A percentile compares a stretch with the other conserved stretches of the same genome.
These are phyloP conservation scores for Neofusicoccum kwambonambiense DNA, from an alignment of 2,329 filamentous ascomycete genomes.

Conservation along the genomic window DNA sequence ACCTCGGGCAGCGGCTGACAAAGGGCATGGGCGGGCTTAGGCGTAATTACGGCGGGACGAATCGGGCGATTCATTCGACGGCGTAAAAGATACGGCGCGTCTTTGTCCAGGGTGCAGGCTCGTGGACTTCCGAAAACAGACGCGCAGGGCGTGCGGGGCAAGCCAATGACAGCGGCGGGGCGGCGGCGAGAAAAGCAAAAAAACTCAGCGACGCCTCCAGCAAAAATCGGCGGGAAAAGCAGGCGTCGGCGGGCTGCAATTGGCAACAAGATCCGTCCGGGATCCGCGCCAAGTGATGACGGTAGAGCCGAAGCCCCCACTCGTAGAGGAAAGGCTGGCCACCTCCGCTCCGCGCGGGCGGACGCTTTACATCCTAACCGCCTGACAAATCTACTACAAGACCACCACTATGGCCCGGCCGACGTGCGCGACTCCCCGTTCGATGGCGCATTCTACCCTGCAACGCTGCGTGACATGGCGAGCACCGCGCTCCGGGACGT, in stretches of 20 bases:
- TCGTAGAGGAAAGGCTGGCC: slow-evolving; percentile 11
- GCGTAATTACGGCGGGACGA: neutral
- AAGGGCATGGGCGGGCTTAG: neutral
- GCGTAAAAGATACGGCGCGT: neutral
- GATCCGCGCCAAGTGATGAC: slow-evolving; percentile 7
- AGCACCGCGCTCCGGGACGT: slow-evolving; percentile 35
- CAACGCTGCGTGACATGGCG: slow-evolving; percentile 35
- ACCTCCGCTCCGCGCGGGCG: slow-evolving; percentile 4
- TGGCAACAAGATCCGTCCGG: slow-evolving; percentile 6
- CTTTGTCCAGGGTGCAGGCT: neutral
- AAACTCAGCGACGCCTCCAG: neutral
- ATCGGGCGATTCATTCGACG: neutral
- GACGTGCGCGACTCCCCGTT: neutral
- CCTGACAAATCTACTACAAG: slow-evolving; percentile 19
- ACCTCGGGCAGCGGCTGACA: slow-evolving; percentile 3
- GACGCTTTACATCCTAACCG: slow-evolving; percentile 7
- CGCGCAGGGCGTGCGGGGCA: neutral
- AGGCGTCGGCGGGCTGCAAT: neutral
- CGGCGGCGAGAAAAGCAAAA: neutral
- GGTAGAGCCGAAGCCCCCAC: slow-evolving; percentile 10
- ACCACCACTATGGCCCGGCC: slow-evolving; percentile 11
- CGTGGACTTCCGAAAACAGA: neutral
- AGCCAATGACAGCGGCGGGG: neutral
- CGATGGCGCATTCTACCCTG: slow-evolving; percentile 4
- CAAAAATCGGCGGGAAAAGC: neutral